Percentiles rank a stretch among this genome's conserved stretches.
Evolutionary conservation across 495 filamentous ascomycete species (phyloP).

Genomic region (Cudoniella acicularis): DNA sequence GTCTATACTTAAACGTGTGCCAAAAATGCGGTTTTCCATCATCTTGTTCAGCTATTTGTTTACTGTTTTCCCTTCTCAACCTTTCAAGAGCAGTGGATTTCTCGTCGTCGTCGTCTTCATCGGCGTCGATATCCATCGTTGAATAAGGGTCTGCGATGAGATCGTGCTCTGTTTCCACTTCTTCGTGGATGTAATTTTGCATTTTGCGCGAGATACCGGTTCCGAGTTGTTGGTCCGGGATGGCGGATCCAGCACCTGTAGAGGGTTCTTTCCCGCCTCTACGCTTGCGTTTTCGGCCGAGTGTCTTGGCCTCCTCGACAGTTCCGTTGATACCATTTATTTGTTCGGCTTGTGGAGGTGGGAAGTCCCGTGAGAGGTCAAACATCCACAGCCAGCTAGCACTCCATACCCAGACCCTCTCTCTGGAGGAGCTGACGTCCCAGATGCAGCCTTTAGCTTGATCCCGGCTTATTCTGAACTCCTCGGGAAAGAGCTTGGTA

Average conservation of each 20-base stretch:
- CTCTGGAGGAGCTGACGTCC: constrained; percentile 56
- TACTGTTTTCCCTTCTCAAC: constrained; percentile 1
- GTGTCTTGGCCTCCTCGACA: constrained; percentile 3
- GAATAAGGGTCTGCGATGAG: constrained; percentile 21
- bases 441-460: constrained; percentile 80
- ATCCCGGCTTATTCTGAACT: constrained; percentile 68
- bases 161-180: constrained; percentile 30
- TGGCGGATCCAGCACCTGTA: constrained; percentile 57
- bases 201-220: constrained; percentile 58
- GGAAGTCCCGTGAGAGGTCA: constrained; percentile 71
- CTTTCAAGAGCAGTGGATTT: constrained; percentile 13
- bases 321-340: neutral
- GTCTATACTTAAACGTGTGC: constrained; percentile 86
- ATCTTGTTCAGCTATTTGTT: constrained; percentile 3
- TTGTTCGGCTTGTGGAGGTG: constrained; percentile 7
- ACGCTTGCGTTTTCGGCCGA: constrained; percentile 23
- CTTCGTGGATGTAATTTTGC: constrained; percentile 45
- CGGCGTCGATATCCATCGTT: constrained; percentile 39
- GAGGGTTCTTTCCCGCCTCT: constrained; percentile 29
- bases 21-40: constrained; percentile 43
- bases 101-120: constrained; percentile 44
- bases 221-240: constrained; percentile 53
- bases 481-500: constrained; percentile 63
- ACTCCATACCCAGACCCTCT: constrained; percentile 84
- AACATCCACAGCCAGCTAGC: constrained; percentile 89